Evolutionary conservation across 1,139 yeast species (phyloP).

Genomic region (Yamadazyma siamensis): DNA sequence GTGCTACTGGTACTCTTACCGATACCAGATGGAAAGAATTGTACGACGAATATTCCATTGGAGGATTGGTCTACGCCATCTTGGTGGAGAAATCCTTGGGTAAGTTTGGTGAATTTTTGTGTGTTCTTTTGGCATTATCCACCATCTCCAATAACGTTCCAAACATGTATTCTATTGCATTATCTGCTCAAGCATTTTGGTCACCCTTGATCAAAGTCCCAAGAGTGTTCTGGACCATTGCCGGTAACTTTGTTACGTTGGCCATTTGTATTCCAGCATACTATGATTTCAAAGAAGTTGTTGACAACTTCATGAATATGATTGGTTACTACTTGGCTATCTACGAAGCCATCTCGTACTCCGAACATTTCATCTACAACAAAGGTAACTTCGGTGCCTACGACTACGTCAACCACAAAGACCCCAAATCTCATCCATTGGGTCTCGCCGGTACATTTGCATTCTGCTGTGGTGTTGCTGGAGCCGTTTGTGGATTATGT

Average conservation of each 20-base stretch:
- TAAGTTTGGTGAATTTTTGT: conserved; percentile 87
- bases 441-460: conserved; percentile 79
- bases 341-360: conserved; percentile 65
- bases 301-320: conserved; percentile 84
- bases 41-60: conserved; percentile 57
- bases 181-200: conserved; percentile 84
- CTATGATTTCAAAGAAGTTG: conserved; percentile 65
- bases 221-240: conserved; percentile 74
- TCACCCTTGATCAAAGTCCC: conserved; percentile 69
- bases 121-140: conserved; percentile 77
- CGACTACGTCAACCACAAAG: conserved; percentile 59
- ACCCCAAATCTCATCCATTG: conserved; percentile 57
- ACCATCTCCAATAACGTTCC: conserved; percentile 90
- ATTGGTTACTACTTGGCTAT: conserved; percentile 90
- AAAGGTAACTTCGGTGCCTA: conserved; percentile 57
- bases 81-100: conserved; percentile 76
- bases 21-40: conserved; percentile 47
- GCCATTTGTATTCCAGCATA: conserved; percentile 89
- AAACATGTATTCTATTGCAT: conserved; percentile 84
- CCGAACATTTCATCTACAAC: conserved; percentile 80
- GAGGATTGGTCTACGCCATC: conserved; percentile 79
- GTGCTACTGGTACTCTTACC: conserved; percentile 61
- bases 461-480: conserved; percentile 79
- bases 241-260: conserved; percentile 71
- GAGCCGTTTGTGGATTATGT: conserved; percentile 82